Conservation (phyloP, 2,329 filamentous ascomycete genomes). For the Apiospora saccharicola region DNA sequence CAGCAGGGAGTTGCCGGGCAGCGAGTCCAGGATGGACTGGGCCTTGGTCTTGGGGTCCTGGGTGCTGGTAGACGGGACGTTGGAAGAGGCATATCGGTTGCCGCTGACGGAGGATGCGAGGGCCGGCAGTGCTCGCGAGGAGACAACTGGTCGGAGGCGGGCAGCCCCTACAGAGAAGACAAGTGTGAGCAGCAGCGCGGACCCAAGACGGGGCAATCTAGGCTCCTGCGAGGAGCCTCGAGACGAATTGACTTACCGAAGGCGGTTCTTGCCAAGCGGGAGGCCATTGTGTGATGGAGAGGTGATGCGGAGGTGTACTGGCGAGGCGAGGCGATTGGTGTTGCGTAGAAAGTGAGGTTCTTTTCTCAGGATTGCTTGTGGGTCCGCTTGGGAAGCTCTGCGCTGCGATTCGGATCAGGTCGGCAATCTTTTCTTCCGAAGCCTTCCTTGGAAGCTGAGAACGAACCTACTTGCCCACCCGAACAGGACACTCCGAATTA, state of each 20-base stretch:
- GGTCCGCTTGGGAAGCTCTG: slow-evolving; percentile 30
- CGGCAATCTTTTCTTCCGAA: slow-evolving; percentile 21
- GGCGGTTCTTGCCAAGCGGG: slow-evolving; percentile 94
- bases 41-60: slow-evolving; percentile 93
- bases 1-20: slow-evolving; percentile 90
- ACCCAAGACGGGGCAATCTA: slow-evolving; percentile 45
- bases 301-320: slow-evolving; percentile 57
- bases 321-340: slow-evolving; percentile 44
- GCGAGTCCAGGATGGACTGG: slow-evolving; percentile 89
- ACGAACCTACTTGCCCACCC: background rate
- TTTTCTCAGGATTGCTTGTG: slow-evolving; percentile 50
- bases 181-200: slow-evolving; percentile 32
- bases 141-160: slow-evolving; percentile 84
- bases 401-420: slow-evolving; percentile 21
- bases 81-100: slow-evolving; percentile 76
- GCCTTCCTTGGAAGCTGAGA: slow-evolving; percentile 15
- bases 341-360: slow-evolving; percentile 33
- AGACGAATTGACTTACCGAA: slow-evolving; percentile 75
- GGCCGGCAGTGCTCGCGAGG: slow-evolving; percentile 77
- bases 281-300: slow-evolving; percentile 86
- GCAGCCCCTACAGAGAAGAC: slow-evolving; percentile 72
- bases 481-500: background rate
- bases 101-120: slow-evolving; percentile 70
- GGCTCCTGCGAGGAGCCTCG: slow-evolving; percentile 24
- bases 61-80: slow-evolving; percentile 70